Evolutionary conservation across 139 green algal genomes (phyloP), one percentile per base, ranked within the genome.

Genomic region (Coelastrella sp.): DNA sequence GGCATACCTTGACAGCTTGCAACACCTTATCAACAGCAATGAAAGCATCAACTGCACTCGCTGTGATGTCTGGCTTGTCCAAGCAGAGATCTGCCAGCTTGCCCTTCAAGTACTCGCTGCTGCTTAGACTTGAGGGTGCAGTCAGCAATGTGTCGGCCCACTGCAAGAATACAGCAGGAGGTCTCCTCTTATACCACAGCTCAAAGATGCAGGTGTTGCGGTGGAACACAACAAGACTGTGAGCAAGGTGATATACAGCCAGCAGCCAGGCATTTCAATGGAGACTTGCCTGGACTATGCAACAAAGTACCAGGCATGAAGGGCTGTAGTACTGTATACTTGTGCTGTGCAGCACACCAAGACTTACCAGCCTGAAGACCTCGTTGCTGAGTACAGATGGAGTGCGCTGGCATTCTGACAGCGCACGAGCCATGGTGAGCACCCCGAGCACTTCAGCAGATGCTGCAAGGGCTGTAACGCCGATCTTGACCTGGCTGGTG

Each of bases 341-440:
- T 47, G 32, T 47, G 32, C 32, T 47, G 0, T 47, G 1, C 32
- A 47, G 32, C 32, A 47, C 32, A 4, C 5, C 32, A n/a, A n/a
- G 10, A 13, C 80, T 75, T 58, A 78, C 82, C 82, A 79, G 61
- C 2, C 20, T 11, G 47, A 82, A 80, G 23, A 89, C 14, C 68
- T 89, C 84, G 59, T 89, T 89, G 84, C 47, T 73, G n/a, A 89
- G 57, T 20, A 17, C 11, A 7, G 80, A 22, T 0, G 6, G 19
- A 47, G 32, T 7, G 68, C 68, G 65, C 59, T 71, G 13, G 47
- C 84, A 89, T 71, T 89, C 84, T 6, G 68, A 54, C 54, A 89
- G 68, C 4, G 84, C 84, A 13, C 84, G 84, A 6, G 84, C 84
- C 11, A 57, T 22, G 5, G 68, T 73, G 17, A 89, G 68, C 32